A percentile compares a stretch with the other conserved stretches of the same genome.
Evolutionary conservation across 306 rosid genomes (phyloP).

Genomic region (Malus fusca): DNA sequence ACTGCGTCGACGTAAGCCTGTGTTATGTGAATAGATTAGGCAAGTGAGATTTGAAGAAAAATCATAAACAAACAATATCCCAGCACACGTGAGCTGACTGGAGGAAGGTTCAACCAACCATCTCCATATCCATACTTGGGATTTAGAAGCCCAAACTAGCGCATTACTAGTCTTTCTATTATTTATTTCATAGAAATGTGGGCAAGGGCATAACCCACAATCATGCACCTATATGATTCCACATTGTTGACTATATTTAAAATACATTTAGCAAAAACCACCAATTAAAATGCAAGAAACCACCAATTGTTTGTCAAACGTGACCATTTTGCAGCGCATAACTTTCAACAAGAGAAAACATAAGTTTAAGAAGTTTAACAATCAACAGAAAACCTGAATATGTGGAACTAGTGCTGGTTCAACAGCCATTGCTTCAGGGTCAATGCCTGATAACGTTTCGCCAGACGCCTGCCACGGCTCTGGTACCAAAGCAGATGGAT

Average conservation of each 20-base stretch:
- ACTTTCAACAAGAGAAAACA: neutral
- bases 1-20: constrained; percentile 98
- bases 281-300: neutral
- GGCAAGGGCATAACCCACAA: neutral
- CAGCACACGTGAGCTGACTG: neutral
- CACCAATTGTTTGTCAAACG: neutral
- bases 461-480: constrained; percentile 86
- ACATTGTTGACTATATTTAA: neutral
- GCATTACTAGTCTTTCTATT: neutral
- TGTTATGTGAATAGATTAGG: constrained; percentile 18
- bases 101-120: neutral
- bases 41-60: neutral
- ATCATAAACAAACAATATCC: neutral
- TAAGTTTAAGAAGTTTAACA: neutral
- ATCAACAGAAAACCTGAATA: constrained; percentile 56
- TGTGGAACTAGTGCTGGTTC: constrained; percentile 75
- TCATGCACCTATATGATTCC: neutral
- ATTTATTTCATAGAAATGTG: neutral
- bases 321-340: neutral
- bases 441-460: constrained; percentile 70
- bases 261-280: neutral
- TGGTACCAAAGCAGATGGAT: constrained; percentile 78
- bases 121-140: neutral
- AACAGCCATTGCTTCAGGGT: constrained; percentile 86
- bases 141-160: neutral